Percentiles rank a stretch among this genome's conserved stretches.
These are phyloP conservation scores for Amanita exitialis DNA, from an alignment of 768 basidiomycete species.

Conservation along the genomic window DNA sequence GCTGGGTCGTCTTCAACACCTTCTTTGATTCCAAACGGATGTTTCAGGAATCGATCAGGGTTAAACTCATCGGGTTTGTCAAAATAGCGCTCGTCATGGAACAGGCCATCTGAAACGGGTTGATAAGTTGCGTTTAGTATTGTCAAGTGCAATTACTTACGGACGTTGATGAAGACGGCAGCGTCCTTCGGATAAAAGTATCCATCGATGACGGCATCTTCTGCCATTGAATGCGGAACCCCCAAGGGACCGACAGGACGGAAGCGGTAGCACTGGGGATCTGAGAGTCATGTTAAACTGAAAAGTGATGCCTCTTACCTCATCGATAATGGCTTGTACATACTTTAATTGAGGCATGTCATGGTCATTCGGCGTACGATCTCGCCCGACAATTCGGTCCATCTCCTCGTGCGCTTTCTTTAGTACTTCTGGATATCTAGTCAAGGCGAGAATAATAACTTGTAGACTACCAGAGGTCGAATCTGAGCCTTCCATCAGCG, in stretches of 20 bases:
- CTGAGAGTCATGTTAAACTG: slow-evolving; percentile 17
- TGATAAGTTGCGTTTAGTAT: background rate
- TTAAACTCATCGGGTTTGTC: slow-evolving; percentile 14
- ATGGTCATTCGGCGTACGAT: slow-evolving; percentile 10
- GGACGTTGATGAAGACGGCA: slow-evolving; percentile 16
- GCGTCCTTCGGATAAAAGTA: slow-evolving; percentile 11
- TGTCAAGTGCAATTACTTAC: slow-evolving; percentile 8
- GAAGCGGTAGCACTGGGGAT: slow-evolving; percentile 15
- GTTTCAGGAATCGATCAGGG: slow-evolving; percentile 15
- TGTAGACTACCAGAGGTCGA: slow-evolving; percentile 18
- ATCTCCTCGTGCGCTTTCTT: slow-evolving; percentile 15
- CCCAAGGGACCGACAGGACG: slow-evolving; percentile 2
- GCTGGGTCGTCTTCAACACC: slow-evolving; percentile 13
- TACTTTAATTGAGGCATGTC: slow-evolving; percentile 13
- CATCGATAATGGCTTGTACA: slow-evolving; percentile 11
- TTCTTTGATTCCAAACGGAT: slow-evolving; percentile 9
- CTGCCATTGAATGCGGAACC: slow-evolving; percentile 3
- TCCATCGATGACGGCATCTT: slow-evolving; percentile 3
- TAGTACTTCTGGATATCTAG: background rate
- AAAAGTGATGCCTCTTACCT: slow-evolving; percentile 16
- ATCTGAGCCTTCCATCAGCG: slow-evolving; percentile 21
- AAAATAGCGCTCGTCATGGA: slow-evolving; percentile 14
- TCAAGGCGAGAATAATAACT: slow-evolving; percentile 9
- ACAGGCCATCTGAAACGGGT: slow-evolving; percentile 13
- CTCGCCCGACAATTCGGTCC: slow-evolving; percentile 13